Percentiles rank a stretch among this genome's conserved stretches.
Conservation (phyloP, 352 stramenopile genomes). For the Pythium periplocum region DNA sequence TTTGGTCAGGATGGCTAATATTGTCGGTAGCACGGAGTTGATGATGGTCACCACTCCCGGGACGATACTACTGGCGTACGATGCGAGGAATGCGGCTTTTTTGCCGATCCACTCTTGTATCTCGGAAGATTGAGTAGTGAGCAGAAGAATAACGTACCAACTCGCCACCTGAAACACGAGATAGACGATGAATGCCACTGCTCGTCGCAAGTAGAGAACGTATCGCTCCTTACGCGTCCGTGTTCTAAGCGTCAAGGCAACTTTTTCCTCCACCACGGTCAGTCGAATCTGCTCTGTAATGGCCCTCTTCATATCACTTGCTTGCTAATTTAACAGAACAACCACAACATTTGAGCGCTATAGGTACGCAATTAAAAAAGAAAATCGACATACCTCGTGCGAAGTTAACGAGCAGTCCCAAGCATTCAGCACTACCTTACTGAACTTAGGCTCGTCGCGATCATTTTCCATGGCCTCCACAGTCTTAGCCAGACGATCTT, state of each 20-base stretch:
- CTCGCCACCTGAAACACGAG: conserved; percentile 52
- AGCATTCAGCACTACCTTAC: conserved; percentile 57
- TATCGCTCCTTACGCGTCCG: conserved; percentile 54
- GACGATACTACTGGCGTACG: conserved; percentile 60
- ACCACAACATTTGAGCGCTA: background rate
- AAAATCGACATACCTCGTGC: conserved; percentile 23
- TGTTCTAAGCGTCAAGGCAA: conserved; percentile 37
- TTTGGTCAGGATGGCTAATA: conserved; percentile 57
- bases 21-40: conserved; percentile 57
- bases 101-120: conserved; percentile 41
- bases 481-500: conserved; percentile 60
- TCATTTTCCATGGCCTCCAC: conserved; percentile 45
- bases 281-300: conserved; percentile 62
- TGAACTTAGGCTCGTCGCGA: conserved; percentile 49
- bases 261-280: conserved; percentile 46
- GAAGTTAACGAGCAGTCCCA: conserved; percentile 63
- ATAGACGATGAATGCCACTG: conserved; percentile 52
- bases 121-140: conserved; percentile 64
- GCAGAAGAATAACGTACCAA: conserved; percentile 67
- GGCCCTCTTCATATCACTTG: conserved; percentile 43
- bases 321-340: conserved; percentile 30
- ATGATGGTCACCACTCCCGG: conserved; percentile 69
- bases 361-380: background rate
- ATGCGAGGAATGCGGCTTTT: conserved; percentile 35
- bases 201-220: conserved; percentile 42